These are phyloP conservation scores for Mariannaea elegans DNA, from an alignment of 2,329 filamentous ascomycete genomes.

Conservation along the genomic window DNA sequence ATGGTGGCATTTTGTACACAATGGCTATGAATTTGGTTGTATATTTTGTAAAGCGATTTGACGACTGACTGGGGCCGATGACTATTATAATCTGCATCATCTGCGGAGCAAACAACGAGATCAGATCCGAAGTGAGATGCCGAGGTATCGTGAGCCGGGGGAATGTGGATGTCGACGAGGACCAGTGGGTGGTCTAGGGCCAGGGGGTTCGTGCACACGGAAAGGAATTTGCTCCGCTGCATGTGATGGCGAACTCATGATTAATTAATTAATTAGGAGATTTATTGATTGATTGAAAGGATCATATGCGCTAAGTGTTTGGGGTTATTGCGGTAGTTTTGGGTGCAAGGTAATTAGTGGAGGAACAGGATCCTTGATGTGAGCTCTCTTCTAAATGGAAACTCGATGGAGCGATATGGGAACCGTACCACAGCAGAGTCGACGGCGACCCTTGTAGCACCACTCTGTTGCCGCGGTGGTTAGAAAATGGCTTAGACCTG, in stretches of 20 bases:
- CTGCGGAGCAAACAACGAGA: not conserved
- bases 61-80: not conserved
- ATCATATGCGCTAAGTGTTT: not conserved
- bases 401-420: too few species aligned
- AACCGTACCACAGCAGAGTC: too few species aligned
- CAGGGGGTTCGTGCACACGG: slow-evolving; percentile 21
- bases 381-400: too few species aligned
- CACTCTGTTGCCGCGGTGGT: not conserved
- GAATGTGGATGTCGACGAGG: not conserved
- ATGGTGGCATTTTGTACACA: not conserved
- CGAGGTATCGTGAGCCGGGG: not conserved
- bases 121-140: not conserved
- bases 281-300: not conserved
- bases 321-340: not conserved
- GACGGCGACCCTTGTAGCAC: not conserved
- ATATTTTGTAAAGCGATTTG: not conserved
- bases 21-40: slow-evolving; percentile 1
- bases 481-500: not conserved
- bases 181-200: slow-evolving; percentile 2
- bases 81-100: not conserved
- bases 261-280: too few species aligned
- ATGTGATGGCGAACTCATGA: not conserved
- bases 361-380: not conserved
- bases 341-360: not conserved
- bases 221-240: slow-evolving; percentile 12